Percentiles rank a stretch among this genome's conserved stretches.
Evolutionary conservation across 805 yeast genomes (phyloP).

Genomic region (Candida multigemmis): DNA sequence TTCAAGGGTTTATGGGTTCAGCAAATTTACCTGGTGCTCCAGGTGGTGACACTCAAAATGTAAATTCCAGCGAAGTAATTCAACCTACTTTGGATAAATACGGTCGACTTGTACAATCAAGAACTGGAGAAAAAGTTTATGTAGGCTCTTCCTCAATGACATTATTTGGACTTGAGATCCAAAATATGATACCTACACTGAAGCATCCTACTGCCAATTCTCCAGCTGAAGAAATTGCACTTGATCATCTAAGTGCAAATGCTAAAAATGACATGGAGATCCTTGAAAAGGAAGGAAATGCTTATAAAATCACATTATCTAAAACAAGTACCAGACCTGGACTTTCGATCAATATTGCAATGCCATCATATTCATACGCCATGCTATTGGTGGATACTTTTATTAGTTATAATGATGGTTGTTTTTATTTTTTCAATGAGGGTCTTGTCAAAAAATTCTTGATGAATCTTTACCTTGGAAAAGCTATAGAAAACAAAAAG

Average conservation of each 20-base stretch:
- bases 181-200: constrained; percentile 42
- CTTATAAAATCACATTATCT: constrained; percentile 61
- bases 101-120: constrained; percentile 62
- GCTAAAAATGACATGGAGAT: constrained; percentile 42
- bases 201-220: constrained; percentile 3
- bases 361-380: constrained; percentile 73
- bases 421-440: constrained; percentile 78
- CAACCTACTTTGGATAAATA: constrained; percentile 65
- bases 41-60: no score
- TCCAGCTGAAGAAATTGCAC: constrained; percentile 6
- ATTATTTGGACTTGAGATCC: constrained; percentile 68
- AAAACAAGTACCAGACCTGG: constrained; percentile 63
- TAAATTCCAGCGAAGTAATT: constrained; percentile 38
- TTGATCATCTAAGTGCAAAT: constrained; percentile 2
- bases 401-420: constrained; percentile 73
- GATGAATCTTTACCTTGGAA: constrained; percentile 53
- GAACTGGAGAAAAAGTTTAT: constrained; percentile 68
- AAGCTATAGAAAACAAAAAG: constrained; percentile 24
- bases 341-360: constrained; percentile 57
- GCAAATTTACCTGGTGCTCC: no score
- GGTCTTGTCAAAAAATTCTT: constrained; percentile 65
- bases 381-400: constrained; percentile 68
- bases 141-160: constrained; percentile 84
- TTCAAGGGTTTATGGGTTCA: no score
- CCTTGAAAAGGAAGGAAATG: constrained; percentile 67